A percentile compares a stretch with the other conserved stretches of the same genome.
Conservation (phyloP, 108 stramenopile species). For the Skeletonema marinoi region DNA sequence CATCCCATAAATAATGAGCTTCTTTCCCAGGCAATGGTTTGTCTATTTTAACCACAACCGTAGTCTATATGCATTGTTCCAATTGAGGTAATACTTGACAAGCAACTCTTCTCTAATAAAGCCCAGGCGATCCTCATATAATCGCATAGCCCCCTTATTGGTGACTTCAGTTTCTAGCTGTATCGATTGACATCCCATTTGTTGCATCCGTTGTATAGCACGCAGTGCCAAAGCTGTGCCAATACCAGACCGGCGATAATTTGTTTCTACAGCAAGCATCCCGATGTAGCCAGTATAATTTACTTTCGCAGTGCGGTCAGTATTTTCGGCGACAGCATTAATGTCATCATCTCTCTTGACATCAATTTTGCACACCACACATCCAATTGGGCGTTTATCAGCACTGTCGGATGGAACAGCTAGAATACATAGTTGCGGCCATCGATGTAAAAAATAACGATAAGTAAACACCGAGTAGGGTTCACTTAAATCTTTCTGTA, state of each 20-base stretch:
- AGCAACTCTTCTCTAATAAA: slow-evolving; percentile 85
- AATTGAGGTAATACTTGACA: slow-evolving; percentile 88
- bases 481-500: slow-evolving; percentile 81
- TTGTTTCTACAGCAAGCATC: slow-evolving; percentile 79
- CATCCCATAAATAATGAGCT: background rate
- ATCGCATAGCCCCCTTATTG: slow-evolving; percentile 69
- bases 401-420: slow-evolving; percentile 56
- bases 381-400: slow-evolving; percentile 68
- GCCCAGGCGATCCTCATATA: slow-evolving; percentile 84
- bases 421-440: slow-evolving; percentile 84
- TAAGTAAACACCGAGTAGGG: slow-evolving; percentile 92
- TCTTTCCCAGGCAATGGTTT: background rate
- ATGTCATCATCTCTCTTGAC: slow-evolving; percentile 17
- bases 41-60: slow-evolving; percentile 71
- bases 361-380: slow-evolving; percentile 89
- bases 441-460: slow-evolving; percentile 85
- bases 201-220: slow-evolving; percentile 70
- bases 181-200: slow-evolving; percentile 61
- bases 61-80: slow-evolving; percentile 86
- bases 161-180: slow-evolving; percentile 82
- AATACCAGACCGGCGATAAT: slow-evolving; percentile 80
- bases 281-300: slow-evolving; percentile 61
- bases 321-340: background rate
- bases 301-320: background rate
- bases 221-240: slow-evolving; percentile 71